These are phyloP conservation scores for Angomonas desouzai DNA, from an alignment of 208 protist genomes.

Conservation along the genomic window DNA sequence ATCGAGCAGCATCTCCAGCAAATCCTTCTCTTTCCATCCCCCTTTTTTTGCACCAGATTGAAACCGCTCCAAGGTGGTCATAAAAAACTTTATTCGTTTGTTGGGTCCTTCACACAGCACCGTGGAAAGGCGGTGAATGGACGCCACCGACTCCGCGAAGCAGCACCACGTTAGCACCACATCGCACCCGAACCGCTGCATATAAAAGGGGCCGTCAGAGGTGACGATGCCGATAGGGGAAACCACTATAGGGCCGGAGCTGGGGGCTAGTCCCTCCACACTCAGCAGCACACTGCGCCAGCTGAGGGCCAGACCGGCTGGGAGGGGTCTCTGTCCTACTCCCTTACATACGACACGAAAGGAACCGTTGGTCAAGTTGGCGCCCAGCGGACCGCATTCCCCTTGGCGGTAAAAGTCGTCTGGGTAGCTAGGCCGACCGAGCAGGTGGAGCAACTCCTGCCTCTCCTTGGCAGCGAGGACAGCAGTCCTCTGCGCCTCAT, in stretches of 20 bases:
- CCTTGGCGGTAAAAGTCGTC: not conserved
- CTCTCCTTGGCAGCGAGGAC: conserved; percentile 1
- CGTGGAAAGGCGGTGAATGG: not conserved
- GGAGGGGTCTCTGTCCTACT: not conserved
- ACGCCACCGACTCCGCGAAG: conserved; percentile 9
- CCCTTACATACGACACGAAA: conserved; percentile 20
- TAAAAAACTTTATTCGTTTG: not conserved
- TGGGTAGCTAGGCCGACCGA: conserved; percentile 5
- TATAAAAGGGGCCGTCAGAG: conserved; percentile 43
- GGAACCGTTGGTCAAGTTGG: conserved; percentile 32
- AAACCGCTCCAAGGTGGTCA: not conserved
- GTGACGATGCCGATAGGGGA: conserved; percentile 42
- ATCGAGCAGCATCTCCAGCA: not conserved
- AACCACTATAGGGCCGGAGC: conserved; percentile 6
- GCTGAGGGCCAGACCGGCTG: not conserved
- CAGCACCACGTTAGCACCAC: conserved; percentile 55
- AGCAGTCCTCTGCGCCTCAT: not conserved
- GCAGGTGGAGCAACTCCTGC: not conserved
- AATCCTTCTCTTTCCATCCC: not conserved
- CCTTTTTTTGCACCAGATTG: not conserved
- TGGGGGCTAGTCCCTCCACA: not conserved
- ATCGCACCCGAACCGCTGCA: conserved; percentile 59
- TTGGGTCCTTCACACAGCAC: not conserved
- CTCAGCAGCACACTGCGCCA: not conserved
- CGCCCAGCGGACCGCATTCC: conserved; percentile 16